Percentiles rank a stretch among this genome's conserved stretches.
Conservation (phyloP, 1,284 basidiomycete species). For the Ceratobasidium papillatum region DNA sequence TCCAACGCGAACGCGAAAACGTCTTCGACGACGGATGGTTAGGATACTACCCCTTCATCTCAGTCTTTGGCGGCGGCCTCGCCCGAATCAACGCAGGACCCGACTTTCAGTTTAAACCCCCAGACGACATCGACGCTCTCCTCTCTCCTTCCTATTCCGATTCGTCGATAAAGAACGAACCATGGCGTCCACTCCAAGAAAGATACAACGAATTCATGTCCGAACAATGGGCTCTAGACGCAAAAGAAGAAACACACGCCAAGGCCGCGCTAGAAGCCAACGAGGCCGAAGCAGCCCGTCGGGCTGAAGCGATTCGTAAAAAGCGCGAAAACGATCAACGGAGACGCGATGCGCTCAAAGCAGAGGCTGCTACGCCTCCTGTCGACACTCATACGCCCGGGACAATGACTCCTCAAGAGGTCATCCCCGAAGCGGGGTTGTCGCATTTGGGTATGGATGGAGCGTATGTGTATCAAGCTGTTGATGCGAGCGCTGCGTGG, state of each 20-base stretch:
- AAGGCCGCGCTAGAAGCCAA: slow-evolving; percentile 48
- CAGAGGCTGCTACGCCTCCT: slow-evolving; percentile 24
- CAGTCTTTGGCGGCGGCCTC: slow-evolving; percentile 89
- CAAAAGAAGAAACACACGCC: slow-evolving; percentile 69
- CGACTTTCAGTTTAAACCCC: slow-evolving; percentile 81
- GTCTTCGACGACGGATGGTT: slow-evolving; percentile 92
- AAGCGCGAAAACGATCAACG: slow-evolving; percentile 18
- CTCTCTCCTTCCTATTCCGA: slow-evolving; percentile 46
- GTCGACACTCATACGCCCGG: slow-evolving; percentile 20
- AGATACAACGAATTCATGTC: slow-evolving; percentile 80
- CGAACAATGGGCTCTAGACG: slow-evolving; percentile 78
- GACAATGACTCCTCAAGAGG: slow-evolving; percentile 26
- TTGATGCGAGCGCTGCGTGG: slow-evolving; percentile 30
- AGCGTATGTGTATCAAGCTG: slow-evolving; percentile 31
- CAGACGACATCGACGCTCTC: slow-evolving; percentile 71
- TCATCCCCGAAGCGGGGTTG: slow-evolving; percentile 1
- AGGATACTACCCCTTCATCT: slow-evolving; percentile 96
- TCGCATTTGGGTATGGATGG: slow-evolving; percentile 33
- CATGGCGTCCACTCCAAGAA: slow-evolving; percentile 80
- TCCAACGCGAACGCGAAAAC: slow-evolving; percentile 80
- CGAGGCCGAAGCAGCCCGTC: slow-evolving; percentile 18
- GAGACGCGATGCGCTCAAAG: slow-evolving; percentile 23
- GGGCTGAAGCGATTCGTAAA: slow-evolving; percentile 16
- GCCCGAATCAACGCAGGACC: slow-evolving; percentile 90
- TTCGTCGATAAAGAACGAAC: slow-evolving; percentile 48